Conservation (phyloP, 176 grass and related monocot species). For the Oryza meyeriana region DNA sequence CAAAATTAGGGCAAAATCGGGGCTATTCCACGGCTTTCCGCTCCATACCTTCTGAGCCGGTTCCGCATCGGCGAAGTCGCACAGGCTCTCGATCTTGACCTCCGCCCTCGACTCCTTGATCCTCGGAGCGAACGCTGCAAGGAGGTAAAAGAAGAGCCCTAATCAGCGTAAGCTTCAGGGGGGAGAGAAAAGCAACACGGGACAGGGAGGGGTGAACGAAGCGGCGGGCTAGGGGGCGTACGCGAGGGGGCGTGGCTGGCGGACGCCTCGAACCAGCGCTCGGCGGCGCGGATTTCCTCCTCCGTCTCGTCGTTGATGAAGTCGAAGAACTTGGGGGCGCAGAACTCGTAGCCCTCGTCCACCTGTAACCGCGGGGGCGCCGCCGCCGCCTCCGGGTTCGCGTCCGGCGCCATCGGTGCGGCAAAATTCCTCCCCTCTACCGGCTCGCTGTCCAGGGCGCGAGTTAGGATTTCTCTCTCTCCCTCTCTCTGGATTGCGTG, state of each 20-base stretch:
- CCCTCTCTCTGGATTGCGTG: not conserved
- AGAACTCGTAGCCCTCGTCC: slow-evolving; percentile 83
- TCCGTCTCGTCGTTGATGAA: slow-evolving; percentile 69
- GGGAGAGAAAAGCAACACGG: not conserved
- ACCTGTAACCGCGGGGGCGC: slow-evolving; percentile 33
- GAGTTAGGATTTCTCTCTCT: slow-evolving; percentile 12
- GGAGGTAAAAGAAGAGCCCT: not conserved
- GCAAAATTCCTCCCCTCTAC: not conserved
- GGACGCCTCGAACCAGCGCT: slow-evolving; percentile 76
- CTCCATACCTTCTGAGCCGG: slow-evolving; percentile 48
- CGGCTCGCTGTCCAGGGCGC: not conserved
- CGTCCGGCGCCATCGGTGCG: slow-evolving; percentile 40
- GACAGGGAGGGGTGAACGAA: not conserved
- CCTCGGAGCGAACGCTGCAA: slow-evolving; percentile 65
- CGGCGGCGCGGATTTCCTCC: slow-evolving; percentile 51
- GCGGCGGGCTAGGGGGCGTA: slow-evolving; percentile 15
- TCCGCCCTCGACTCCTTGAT: slow-evolving; percentile 63
- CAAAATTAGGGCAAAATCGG: not conserved
- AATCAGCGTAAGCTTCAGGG: not conserved
- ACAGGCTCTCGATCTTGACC: slow-evolving; percentile 55
- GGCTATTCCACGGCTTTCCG: not conserved
- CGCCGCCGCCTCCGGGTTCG: slow-evolving; percentile 16
- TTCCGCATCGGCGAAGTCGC: slow-evolving; percentile 55
- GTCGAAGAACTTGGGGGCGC: slow-evolving; percentile 83
- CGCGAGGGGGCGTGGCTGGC: slow-evolving; percentile 81